Percentiles rank a stretch among this genome's conserved stretches.
phyloP scores from a whole-genome alignment of 2,329 filamentous ascomycete genomes.

The Lachnellula arida region DNA sequence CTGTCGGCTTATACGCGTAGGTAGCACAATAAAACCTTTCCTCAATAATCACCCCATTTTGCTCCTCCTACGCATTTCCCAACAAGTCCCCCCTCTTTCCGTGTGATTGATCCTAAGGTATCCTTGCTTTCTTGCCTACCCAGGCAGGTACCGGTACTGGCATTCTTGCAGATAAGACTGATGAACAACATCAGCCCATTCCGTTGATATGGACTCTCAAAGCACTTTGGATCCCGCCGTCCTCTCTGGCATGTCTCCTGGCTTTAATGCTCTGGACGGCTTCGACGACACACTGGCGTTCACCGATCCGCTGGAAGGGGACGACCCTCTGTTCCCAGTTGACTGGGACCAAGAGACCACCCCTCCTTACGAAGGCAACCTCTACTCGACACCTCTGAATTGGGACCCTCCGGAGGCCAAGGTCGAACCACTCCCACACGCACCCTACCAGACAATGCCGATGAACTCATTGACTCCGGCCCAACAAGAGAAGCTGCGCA shows the following conservation, averaged over 20 bases:
- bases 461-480: constrained; percentile 48
- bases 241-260: constrained; percentile 23
- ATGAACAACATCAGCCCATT: constrained; percentile 7
- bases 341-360: constrained; percentile 24
- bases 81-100: background rate
- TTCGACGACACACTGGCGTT: constrained; percentile 24
- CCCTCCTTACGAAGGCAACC: constrained; percentile 28
- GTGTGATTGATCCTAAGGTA: constrained; percentile 1
- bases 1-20: background rate
- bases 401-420: constrained; percentile 30
- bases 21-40: background rate
- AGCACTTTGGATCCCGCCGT: constrained; percentile 23
- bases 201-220: constrained; percentile 18
- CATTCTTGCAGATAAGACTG: background rate
- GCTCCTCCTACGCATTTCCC: background rate
- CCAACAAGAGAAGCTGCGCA: constrained; percentile 56
- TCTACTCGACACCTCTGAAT: constrained; percentile 31
- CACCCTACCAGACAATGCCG: constrained; percentile 26
- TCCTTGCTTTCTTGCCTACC: background rate
- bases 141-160: background rate
- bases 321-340: constrained; percentile 17
- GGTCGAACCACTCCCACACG: constrained; percentile 18
- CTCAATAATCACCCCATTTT: background rate
- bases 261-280: constrained; percentile 18
- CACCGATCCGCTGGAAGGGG: constrained; percentile 16